Percentiles rank a stretch among this genome's conserved stretches.
Conservation (phyloP, 495 filamentous ascomycete genomes). For the Trichoderma gamsii region DNA sequence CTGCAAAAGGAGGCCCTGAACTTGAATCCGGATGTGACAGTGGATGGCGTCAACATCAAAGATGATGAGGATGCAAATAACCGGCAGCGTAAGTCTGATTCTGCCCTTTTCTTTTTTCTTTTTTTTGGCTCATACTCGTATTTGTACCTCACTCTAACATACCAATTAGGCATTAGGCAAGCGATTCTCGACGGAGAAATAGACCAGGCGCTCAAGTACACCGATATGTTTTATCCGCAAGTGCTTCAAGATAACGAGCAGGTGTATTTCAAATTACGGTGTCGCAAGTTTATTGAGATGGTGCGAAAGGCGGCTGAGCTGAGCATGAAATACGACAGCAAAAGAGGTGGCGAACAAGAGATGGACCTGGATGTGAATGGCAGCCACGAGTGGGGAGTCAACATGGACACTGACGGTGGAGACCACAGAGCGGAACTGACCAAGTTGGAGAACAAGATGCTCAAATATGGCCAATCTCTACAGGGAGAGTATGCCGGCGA, state of each 20-base stretch:
- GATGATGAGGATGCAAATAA: constrained; percentile 73
- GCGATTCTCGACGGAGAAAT: constrained; percentile 92
- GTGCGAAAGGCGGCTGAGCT: constrained; percentile 74
- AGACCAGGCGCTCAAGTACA: constrained; percentile 79
- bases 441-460: constrained; percentile 55
- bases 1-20: constrained; percentile 61
- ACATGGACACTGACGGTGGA: constrained; percentile 49
- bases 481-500: constrained; percentile 70
- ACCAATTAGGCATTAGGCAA: constrained; percentile 64
- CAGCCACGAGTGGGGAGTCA: constrained; percentile 37
- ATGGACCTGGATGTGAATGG: constrained; percentile 56
- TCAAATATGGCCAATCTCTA: constrained; percentile 76
- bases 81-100: constrained; percentile 63
- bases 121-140: background rate
- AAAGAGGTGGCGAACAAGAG: constrained; percentile 45
- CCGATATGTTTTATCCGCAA: constrained; percentile 66
- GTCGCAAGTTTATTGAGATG: constrained; percentile 95
- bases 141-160: constrained; percentile 22
- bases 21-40: constrained; percentile 43
- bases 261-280: constrained; percentile 84
- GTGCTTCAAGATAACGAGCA: constrained; percentile 81
- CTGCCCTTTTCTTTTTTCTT: no score
- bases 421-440: constrained; percentile 40
- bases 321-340: constrained; percentile 31
- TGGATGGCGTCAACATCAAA: constrained; percentile 63